phyloP scores from a whole-genome alignment of 805 yeast species.

The Metschnikowia chrysomelidarum region DNA sequence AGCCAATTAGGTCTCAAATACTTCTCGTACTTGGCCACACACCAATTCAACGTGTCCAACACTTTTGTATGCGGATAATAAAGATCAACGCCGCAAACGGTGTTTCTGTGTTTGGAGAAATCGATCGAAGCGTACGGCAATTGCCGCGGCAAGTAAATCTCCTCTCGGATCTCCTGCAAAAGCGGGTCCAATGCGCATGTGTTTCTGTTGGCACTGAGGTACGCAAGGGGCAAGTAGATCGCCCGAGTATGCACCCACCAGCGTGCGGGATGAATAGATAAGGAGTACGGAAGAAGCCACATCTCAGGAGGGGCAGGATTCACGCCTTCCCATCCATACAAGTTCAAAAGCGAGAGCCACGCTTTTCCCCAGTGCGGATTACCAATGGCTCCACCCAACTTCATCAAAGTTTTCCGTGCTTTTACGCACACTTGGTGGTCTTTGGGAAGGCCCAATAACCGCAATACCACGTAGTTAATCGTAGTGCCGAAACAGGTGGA shows the following conservation, averaged over 20 bases:
- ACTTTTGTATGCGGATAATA: conserved; percentile 87
- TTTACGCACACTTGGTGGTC: conserved; percentile 75
- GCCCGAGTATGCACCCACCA: conserved; percentile 99
- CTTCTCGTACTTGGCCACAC: conserved; percentile 63
- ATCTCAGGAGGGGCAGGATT: conserved; percentile 98
- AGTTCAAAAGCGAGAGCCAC: conserved; percentile 76
- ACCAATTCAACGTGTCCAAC: conserved; percentile 59
- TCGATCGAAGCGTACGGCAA: conserved; percentile 63
- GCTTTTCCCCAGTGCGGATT: conserved; percentile 98
- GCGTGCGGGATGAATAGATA: conserved; percentile 89
- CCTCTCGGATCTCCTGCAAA: conserved; percentile 63
- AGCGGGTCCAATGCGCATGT: conserved; percentile 64
- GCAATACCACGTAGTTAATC: conserved; percentile 76
- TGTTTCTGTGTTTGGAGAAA: conserved; percentile 70
- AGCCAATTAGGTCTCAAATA: conserved; percentile 78
- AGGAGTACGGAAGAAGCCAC: conserved; percentile 78
- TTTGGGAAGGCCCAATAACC: conserved; percentile 72
- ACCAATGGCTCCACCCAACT: conserved; percentile 86
- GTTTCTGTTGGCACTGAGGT: conserved; percentile 57
- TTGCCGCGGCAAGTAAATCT: conserved; percentile 57
- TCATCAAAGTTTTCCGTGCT: conserved; percentile 68
- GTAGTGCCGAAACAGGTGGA: conserved; percentile 95
- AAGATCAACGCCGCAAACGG: conserved; percentile 86
- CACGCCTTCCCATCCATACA: conserved; percentile 94
- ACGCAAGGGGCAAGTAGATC: conserved; percentile 83